Evolutionary conservation across 2,329 filamentous ascomycete species (phyloP).

Genomic region (Paraphoma sp.): DNA sequence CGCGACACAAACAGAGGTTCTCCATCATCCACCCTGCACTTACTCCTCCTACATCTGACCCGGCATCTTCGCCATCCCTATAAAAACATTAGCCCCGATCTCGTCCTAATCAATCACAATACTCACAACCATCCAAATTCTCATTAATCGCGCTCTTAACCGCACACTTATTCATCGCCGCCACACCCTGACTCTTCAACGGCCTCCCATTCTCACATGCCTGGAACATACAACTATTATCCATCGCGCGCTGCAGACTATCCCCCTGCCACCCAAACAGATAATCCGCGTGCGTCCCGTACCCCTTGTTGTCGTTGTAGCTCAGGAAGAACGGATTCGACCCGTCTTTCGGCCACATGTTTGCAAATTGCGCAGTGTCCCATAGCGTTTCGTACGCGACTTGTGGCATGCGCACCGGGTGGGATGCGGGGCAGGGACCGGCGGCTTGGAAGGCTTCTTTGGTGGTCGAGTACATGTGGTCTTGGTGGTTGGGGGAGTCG

Average conservation of each 20-base stretch:
- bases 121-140: constrained; percentile 32
- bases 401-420: constrained; percentile 34
- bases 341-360: constrained; percentile 36
- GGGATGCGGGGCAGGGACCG: constrained; percentile 30
- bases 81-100: neutral
- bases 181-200: constrained; percentile 27
- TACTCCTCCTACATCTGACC: no score
- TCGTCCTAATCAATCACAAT: no score
- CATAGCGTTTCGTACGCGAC: constrained; percentile 37
- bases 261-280: constrained; percentile 40
- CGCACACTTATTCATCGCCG: constrained; percentile 33
- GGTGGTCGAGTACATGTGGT: constrained; percentile 34
- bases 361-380: constrained; percentile 38
- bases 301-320: constrained; percentile 34
- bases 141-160: constrained; percentile 30
- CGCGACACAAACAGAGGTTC: no score
- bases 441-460: constrained; percentile 28
- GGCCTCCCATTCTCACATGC: constrained; percentile 26
- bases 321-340: constrained; percentile 34
- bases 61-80: neutral
- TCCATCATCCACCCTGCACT: no score
- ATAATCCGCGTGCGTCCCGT: constrained; percentile 39
- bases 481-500: constrained; percentile 62
- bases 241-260: constrained; percentile 33
- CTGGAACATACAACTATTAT: constrained; percentile 34